Evolutionary conservation across 2,329 filamentous ascomycete species (phyloP).

Genomic region (Aureobasidium melanogenum): DNA sequence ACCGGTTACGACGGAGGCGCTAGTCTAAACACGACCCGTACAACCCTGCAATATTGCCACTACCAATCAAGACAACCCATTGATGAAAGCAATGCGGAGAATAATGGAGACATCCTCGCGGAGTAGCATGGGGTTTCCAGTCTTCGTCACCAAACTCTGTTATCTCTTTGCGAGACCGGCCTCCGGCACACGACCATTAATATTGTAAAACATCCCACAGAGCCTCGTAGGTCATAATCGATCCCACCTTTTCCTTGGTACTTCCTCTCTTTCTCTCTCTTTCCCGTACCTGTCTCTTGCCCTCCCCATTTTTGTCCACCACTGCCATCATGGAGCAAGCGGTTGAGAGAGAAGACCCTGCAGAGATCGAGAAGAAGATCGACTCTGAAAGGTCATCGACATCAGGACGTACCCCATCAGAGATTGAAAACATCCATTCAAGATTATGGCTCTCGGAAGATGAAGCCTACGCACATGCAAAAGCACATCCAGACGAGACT

Average conservation of each 20-base stretch:
- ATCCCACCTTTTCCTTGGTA: neutral
- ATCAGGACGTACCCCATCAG: neutral
- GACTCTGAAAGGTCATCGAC: constrained; percentile 3
- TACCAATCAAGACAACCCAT: neutral
- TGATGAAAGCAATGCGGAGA: constrained; percentile 1
- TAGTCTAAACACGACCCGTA: neutral
- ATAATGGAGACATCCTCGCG: neutral
- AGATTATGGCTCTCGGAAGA: constrained; percentile 14
- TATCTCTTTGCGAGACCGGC: constrained; percentile 1
- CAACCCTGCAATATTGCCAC: neutral
- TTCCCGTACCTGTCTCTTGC: neutral
- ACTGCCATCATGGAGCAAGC: constrained; percentile 8
- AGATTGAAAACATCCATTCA: constrained; percentile 1
- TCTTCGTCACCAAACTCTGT: neutral
- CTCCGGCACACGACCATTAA: neutral
- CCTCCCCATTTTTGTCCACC: neutral
- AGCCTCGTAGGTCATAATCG: neutral
- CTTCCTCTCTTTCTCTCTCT: neutral
- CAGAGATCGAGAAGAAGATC: constrained; percentile 12
- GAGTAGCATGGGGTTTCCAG: neutral
- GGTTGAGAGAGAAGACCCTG: constrained; percentile 11
- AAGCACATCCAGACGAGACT: constrained; percentile 15
- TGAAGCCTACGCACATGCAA: constrained; percentile 15
- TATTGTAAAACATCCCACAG: neutral
- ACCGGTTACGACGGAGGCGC: constrained; percentile 8